Evolutionary conservation across 2,329 filamentous ascomycete species (phyloP), one percentile per base, ranked within the genome.

Genomic region (Passalora sequoiae): DNA sequence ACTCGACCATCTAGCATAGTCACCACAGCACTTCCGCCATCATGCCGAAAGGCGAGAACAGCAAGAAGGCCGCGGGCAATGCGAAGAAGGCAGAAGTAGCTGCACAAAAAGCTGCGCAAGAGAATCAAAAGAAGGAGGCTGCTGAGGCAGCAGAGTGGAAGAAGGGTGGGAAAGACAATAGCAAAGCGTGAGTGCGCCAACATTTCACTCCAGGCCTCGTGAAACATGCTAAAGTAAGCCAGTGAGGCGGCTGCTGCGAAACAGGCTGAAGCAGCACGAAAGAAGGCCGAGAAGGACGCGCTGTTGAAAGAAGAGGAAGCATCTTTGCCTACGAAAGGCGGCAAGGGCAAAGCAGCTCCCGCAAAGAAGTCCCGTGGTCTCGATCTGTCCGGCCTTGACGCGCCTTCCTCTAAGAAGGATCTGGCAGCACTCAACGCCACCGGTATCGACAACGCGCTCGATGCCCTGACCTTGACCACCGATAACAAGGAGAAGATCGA

Each of bases 401-500:
- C 68, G 1, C 65, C 71, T 3, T 65, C 69, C 50, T 69, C 64
- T 6, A 61, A 58, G 47, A 74, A 73, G 51, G 69, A 71, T 10
- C 66, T 80, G 7, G 56, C 73, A 0, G 68, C 85, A 0, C 76
- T 96, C 58, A 89, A 84, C 64, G 89, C 89, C 3, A 77, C 84
- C 0, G 89, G 89, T 59, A 95, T 98, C 66, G 89, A 97, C 65
- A 91, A 96, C 60, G 89, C 89, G 0, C 78, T 97, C 38, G 89
- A 96, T 59, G 89, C 89, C 3, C 77, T 97, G 20, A 81, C 80
- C 2, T 67, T 96, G 40, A 78, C 79, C 3, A 38, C 76, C 8
- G 74, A 76, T 12, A 68, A 72, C 29, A 65, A 71, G n/a, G 69
- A 77, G 46, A 88, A 92, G 72, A 67, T 98, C 46, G 92, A 98